These are phyloP conservation scores for Rasamsonia emersonii DNA, from an alignment of 2,329 filamentous ascomycete genomes.

Conservation along the genomic window DNA sequence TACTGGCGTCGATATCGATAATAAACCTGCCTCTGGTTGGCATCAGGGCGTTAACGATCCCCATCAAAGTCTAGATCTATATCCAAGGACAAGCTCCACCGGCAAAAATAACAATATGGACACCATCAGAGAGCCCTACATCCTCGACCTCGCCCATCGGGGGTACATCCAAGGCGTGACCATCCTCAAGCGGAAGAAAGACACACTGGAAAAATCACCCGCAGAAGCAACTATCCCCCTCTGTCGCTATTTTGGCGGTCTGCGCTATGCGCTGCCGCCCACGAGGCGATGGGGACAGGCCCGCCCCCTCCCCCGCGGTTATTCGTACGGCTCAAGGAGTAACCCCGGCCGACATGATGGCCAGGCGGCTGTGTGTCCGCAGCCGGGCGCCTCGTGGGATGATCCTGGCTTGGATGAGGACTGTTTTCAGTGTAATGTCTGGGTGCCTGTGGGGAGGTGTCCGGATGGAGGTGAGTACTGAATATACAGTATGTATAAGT, in stretches of 20 bases:
- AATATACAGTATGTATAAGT: neutral
- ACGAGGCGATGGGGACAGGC: conserved; percentile 43
- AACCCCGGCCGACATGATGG: conserved; percentile 40
- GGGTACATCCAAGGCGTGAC: conserved; percentile 45
- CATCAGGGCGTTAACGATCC: too few species aligned
- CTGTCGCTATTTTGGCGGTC: conserved; percentile 46
- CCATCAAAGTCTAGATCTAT: too few species aligned
- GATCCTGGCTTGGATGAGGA: conserved; percentile 45
- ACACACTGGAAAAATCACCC: too few species aligned
- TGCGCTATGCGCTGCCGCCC: conserved; percentile 49
- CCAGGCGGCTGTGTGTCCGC: conserved; percentile 40
- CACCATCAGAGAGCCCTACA: conserved; percentile 13
- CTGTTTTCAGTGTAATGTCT: conserved; percentile 50
- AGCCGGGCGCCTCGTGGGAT: conserved; percentile 30
- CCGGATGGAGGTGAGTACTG: conserved; percentile 25
- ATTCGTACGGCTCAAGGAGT: conserved; percentile 42
- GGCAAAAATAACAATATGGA: too few species aligned
- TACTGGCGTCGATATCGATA: too few species aligned
- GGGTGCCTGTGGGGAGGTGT: conserved; percentile 41
- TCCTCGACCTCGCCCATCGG: conserved; percentile 25
- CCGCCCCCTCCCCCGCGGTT: conserved; percentile 38
- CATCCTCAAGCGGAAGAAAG: conserved; percentile 20
- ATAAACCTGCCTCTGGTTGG: too few species aligned
- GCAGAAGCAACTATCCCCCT: conserved; percentile 25
- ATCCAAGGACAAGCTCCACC: too few species aligned